Percentiles rank a stretch among this genome's conserved stretches.
Evolutionary conservation across 1,284 basidiomycete genomes (phyloP).

Genomic region (Leccinum insolens): DNA sequence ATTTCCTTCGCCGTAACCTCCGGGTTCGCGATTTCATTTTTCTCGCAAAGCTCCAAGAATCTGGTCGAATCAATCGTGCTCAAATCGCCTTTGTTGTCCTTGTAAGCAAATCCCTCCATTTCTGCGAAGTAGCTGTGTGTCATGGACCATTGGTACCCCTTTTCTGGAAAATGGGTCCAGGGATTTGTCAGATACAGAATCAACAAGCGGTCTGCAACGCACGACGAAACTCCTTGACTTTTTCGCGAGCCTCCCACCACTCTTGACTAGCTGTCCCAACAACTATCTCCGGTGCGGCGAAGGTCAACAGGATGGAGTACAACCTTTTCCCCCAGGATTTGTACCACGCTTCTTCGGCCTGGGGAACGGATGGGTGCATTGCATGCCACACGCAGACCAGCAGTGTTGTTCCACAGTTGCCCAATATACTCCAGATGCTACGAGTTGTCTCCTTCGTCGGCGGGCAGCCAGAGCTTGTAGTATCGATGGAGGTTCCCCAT

Average conservation of each 20-base stretch:
- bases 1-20: slow-evolving; percentile 1
- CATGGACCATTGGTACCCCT: slow-evolving; percentile 3
- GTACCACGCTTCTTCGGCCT: not conserved
- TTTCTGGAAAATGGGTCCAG: not conserved
- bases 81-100: not conserved
- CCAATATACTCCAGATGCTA: not conserved
- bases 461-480: not conserved
- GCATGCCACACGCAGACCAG: not conserved
- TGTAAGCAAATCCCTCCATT: slow-evolving; percentile 1
- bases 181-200: not conserved
- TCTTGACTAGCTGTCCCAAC: not conserved
- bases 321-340: not conserved
- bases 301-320: not conserved
- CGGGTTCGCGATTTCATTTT: slow-evolving; percentile 4
- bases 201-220: not conserved
- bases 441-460: not conserved
- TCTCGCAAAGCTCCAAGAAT: not conserved
- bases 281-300: not conserved
- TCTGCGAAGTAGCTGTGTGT: slow-evolving; percentile 2
- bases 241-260: not conserved
- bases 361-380: not conserved
- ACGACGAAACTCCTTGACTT: not conserved
- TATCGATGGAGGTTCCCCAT: not conserved
- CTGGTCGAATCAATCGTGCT: not conserved
- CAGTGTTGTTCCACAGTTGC: not conserved